phyloP scores from a whole-genome alignment of 345 rosid species.

The Jatropha curcas region DNA sequence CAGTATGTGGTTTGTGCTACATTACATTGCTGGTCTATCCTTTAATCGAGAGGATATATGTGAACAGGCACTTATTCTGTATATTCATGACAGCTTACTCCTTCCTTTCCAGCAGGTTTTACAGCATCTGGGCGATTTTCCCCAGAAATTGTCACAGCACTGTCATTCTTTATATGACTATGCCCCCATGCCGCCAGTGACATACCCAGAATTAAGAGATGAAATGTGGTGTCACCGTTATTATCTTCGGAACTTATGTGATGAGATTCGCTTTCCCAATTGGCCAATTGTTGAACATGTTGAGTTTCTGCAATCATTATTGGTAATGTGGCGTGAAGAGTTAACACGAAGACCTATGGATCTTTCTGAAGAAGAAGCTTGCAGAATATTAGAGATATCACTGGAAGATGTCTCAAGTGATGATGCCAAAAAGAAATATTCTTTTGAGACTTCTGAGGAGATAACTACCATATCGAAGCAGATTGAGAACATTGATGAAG shows the following conservation, averaged over 20 bases:
- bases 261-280: slow-evolving; percentile 90
- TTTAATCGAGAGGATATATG: slow-evolving; percentile 6
- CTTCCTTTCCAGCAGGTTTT: slow-evolving; percentile 59
- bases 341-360: slow-evolving; percentile 96
- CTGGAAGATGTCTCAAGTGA: slow-evolving; percentile 71
- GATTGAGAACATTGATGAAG: slow-evolving; percentile 98
- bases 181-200: slow-evolving; percentile 99
- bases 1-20: slow-evolving; percentile 2
- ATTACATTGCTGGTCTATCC: slow-evolving; percentile 6
- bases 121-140: slow-evolving; percentile 99
- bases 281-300: slow-evolving; percentile 99
- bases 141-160: slow-evolving; percentile 95
- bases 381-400: slow-evolving; percentile 88
- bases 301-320: slow-evolving; percentile 88
- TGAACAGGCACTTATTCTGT: slow-evolving; percentile 12
- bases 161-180: slow-evolving; percentile 91
- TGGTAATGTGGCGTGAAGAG: slow-evolving; percentile 99
- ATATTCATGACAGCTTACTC: background rate
- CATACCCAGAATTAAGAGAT: slow-evolving; percentile 97
- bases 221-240: slow-evolving; percentile 99
- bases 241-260: slow-evolving; percentile 91
- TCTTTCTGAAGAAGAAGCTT: slow-evolving; percentile 98
- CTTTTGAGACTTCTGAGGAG: slow-evolving; percentile 56
- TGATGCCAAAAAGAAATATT: slow-evolving; percentile 34
- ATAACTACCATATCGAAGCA: slow-evolving; percentile 67